Evolutionary conservation across 176 grass and related monocot species (phyloP).

Genomic region (Rhynchospora pubera): DNA sequence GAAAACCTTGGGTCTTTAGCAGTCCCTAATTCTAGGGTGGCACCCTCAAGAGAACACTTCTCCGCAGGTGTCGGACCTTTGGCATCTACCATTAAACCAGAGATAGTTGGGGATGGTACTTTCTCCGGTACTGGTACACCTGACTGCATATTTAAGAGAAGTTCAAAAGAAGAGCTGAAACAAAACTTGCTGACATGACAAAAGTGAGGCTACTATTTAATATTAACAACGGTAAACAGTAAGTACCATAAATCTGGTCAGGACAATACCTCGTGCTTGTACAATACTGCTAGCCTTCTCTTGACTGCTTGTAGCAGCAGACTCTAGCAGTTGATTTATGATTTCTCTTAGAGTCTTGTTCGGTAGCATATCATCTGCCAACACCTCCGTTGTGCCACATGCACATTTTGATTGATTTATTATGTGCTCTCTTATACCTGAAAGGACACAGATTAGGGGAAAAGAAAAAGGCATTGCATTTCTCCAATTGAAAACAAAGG

Average conservation of each 20-base stretch:
- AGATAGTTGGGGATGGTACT: too few relatives aligned
- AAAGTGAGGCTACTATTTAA: too few relatives aligned
- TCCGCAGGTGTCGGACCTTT: slow-evolving; percentile 45
- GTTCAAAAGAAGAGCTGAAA: too few relatives aligned
- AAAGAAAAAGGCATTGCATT: slow-evolving; percentile 18
- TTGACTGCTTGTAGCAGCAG: slow-evolving; percentile 72
- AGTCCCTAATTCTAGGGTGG: slow-evolving; percentile 38
- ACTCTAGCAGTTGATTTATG: slow-evolving; percentile 84
- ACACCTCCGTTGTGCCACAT: too few relatives aligned
- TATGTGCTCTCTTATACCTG: too few relatives aligned
- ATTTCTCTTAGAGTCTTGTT: slow-evolving; percentile 94
- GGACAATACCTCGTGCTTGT: slow-evolving; percentile 61
- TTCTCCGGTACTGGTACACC: too few relatives aligned
- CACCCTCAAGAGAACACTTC: slow-evolving; percentile 45
- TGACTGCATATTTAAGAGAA: too few relatives aligned
- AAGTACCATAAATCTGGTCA: slow-evolving; percentile 5
- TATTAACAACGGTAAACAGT: slow-evolving; percentile 6
- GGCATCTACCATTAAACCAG: slow-evolving; percentile 73
- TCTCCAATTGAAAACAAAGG: slow-evolving; percentile 5
- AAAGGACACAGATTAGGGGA: slow-evolving; percentile 6
- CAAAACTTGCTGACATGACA: too few relatives aligned
- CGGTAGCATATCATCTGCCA: too few relatives aligned
- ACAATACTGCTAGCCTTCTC: slow-evolving; percentile 73
- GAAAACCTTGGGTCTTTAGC: slow-evolving; percentile 43
- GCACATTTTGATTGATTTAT: too few relatives aligned